Percentiles rank a stretch among this genome's conserved stretches.
Conservation (phyloP, 495 filamentous ascomycete species). For the Hypoxylon trugodes region DNA sequence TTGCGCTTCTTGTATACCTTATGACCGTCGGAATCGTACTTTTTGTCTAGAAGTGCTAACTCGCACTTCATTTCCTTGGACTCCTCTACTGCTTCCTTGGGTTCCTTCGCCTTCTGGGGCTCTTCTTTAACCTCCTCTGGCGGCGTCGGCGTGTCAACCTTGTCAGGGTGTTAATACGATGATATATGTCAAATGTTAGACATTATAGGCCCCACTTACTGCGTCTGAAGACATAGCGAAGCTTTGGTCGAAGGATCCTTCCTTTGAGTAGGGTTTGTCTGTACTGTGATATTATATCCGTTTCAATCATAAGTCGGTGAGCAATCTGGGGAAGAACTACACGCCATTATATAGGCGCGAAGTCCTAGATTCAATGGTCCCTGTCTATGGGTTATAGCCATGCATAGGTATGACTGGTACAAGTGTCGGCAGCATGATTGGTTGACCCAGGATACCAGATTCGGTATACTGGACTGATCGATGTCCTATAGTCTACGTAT, state of each 20-base stretch:
- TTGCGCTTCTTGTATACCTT: constrained; percentile 23
- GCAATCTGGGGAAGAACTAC: background rate
- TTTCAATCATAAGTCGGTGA: background rate
- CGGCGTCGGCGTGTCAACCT: background rate
- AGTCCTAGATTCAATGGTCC: constrained; percentile 22
- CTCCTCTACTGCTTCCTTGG: background rate
- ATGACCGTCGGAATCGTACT: constrained; percentile 22
- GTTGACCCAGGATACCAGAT: constrained; percentile 6
- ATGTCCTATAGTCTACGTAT: constrained; percentile 5
- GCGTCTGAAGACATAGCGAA: constrained; percentile 18
- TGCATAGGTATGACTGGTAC: constrained; percentile 17
- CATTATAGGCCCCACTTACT: constrained; percentile 4
- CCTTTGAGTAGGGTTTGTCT: background rate
- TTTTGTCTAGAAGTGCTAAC: constrained; percentile 25
- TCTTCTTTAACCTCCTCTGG: background rate
- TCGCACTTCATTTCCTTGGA: constrained; percentile 23
- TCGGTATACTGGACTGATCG: background rate
- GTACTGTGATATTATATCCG: background rate
- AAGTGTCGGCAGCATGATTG: constrained; percentile 23
- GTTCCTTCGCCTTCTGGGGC: background rate
- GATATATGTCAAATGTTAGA: background rate
- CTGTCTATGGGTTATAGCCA: background rate
- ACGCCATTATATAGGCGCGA: background rate
- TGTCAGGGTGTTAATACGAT: constrained; percentile 1
- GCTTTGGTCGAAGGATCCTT: background rate